Base-by-base conservation (phyloP, 1,139 yeast genomes). In the Geotrichum klebahnii region DNA sequence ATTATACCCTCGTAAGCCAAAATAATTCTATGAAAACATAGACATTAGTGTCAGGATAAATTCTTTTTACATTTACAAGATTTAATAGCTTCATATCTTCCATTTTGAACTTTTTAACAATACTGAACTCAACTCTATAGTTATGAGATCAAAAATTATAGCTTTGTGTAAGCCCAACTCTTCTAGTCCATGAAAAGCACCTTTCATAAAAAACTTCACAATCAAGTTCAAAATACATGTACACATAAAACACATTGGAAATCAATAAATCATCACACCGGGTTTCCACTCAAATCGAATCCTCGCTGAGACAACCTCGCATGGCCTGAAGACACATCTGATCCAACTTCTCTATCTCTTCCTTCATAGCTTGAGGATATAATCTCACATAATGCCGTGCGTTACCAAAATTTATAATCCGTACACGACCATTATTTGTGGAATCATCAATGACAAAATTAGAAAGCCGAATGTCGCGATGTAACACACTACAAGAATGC, bases 311-410 rank as follows among this genome's bases (percentile, higher is more conserved):
- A 20, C 37, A 9, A 5, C 45, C 45, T 5, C 45, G 8, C 38
- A 42, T 42, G 17, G 54, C 52, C 17, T 44, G 47, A 10, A 39
- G 28, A 31, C 57, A 43, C 44, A 58, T 47, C 78, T 78, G 1
- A 73, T 62, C 50, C 17, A 62, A 48, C 24, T 32, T 36, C 2
- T 48, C 49, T 38, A 56, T 54, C 46, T 65, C 66, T n/a, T 53
- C 56, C 33, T 52, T 48, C 20, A 56, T 53, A 1, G 64, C 62
- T 10, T 54, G 48, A 3, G 55, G 49, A 24, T 64, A 63, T 5
- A 64, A 52, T n/a, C 53, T 52, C 6, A 59, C 51, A 46, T 58
- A 62, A 28, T 61, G 53, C 40, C 51, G 53, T 0, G 67, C 56
- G 8, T 44, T 37, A 10, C 56, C 47, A 51, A 63, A 61, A 31